Evolutionary conservation across 257 asterid species (phyloP).

Genomic region (Voacanga thouarsii): DNA sequence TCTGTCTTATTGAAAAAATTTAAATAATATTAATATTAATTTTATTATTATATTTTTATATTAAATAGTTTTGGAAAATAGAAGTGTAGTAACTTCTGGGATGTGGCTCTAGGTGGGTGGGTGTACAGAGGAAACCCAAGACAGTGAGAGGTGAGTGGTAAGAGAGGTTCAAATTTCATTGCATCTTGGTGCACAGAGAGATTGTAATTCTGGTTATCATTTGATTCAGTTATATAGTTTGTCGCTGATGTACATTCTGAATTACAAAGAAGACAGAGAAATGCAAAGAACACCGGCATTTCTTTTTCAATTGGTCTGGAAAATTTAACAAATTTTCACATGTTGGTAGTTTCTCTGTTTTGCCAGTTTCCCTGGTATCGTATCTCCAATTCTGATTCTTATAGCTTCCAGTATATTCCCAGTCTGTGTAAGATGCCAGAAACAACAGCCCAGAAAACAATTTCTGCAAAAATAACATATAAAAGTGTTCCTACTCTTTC

Average conservation of each 20-base stretch:
- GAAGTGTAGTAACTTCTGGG: too few relatives aligned
- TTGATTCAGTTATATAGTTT: too few relatives aligned
- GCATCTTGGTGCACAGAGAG: not conserved
- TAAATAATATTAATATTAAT: too few relatives aligned
- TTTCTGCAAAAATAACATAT: conserved; percentile 84
- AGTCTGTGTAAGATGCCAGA: conserved; percentile 69
- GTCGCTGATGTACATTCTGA: not conserved
- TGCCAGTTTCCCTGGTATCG: not conserved
- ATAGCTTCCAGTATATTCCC: conserved; percentile 73
- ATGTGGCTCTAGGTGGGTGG: too few relatives aligned
- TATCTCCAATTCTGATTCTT: conserved; percentile 7
- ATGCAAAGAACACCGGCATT: not conserved
- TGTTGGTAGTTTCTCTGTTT: not conserved
- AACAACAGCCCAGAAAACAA: conserved; percentile 73
- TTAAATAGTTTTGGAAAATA: too few relatives aligned
- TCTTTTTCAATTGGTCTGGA: too few relatives aligned
- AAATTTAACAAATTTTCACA: not conserved
- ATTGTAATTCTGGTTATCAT: not conserved
- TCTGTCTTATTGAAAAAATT: too few relatives aligned
- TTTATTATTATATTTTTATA: too few relatives aligned
- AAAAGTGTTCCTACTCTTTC: conserved; percentile 63
- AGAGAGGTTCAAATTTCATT: too few relatives aligned
- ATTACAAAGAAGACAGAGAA: not conserved
- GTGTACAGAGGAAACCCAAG: too few relatives aligned
- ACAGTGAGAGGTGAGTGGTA: not conserved